phyloP scores from a whole-genome alignment of 1,139 yeast species.

The Lodderomyces margitis region DNA sequence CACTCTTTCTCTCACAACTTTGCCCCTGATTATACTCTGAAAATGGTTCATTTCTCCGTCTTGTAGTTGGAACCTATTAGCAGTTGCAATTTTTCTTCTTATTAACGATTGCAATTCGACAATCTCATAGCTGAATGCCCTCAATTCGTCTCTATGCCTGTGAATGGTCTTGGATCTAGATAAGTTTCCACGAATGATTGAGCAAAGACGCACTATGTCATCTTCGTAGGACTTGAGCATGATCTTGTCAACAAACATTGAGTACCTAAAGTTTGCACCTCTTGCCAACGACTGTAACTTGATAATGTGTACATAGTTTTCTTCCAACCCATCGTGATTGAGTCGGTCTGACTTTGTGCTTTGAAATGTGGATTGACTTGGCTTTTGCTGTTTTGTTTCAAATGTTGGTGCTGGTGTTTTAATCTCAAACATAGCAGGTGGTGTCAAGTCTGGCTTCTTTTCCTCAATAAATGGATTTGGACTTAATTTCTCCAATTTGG shows the following conservation, averaged over 20 bases:
- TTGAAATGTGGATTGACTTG: background rate
- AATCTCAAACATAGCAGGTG: background rate
- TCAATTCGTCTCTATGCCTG: conserved; percentile 36
- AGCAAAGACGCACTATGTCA: conserved; percentile 36
- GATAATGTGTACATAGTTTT: conserved; percentile 23
- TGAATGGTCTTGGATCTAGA: conserved; percentile 37
- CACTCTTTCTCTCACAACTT: conserved; percentile 17
- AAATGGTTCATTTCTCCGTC: conserved; percentile 15
- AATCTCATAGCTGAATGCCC: conserved; percentile 26
- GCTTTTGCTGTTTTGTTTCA: background rate
- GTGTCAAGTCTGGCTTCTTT: background rate
- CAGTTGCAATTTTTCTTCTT: conserved; percentile 26
- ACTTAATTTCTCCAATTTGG: conserved; percentile 7
- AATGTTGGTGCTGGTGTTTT: background rate
- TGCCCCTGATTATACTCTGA: conserved; percentile 33
- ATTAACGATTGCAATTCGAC: conserved; percentile 37
- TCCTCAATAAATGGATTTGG: conserved; percentile 15
- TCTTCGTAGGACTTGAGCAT: conserved; percentile 55
- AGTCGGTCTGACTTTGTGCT: background rate
- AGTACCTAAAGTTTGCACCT: conserved; percentile 64
- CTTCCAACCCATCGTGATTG: background rate
- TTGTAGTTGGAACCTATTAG: conserved; percentile 15
- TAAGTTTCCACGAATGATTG: conserved; percentile 43
- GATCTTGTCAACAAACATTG: conserved; percentile 58
- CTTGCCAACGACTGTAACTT: conserved; percentile 61